Conservation (phyloP, 2,329 filamentous ascomycete genomes). For the Fusarium xyrophilum region DNA sequence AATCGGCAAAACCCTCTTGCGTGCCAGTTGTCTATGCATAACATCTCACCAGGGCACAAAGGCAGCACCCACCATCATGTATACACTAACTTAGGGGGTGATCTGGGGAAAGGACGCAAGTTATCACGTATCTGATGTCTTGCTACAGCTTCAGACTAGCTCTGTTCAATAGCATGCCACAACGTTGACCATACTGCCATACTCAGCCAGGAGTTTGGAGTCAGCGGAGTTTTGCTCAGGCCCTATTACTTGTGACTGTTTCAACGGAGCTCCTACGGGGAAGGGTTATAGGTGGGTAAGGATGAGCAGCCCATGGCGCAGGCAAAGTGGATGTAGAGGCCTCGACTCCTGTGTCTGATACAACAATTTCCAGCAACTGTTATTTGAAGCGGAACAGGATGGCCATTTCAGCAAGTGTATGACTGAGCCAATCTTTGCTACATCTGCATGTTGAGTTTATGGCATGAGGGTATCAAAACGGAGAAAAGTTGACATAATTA, state of each 20-base stretch:
- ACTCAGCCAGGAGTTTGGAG: background rate
- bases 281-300: background rate
- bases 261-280: background rate
- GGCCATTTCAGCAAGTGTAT: background rate
- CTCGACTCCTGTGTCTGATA: background rate
- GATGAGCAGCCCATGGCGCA: background rate
- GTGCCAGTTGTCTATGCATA: background rate
- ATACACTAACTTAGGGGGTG: background rate
- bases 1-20: background rate
- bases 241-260: background rate
- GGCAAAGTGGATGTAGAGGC: background rate
- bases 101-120: background rate
- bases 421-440: background rate
- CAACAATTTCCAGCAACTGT: background rate
- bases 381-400: background rate
- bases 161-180: background rate
- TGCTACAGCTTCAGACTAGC: constrained; percentile 1
- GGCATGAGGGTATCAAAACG: background rate
- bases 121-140: background rate
- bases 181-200: background rate
- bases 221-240: background rate
- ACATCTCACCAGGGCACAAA: background rate
- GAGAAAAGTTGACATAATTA: background rate
- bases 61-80: background rate
- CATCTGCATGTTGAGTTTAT: background rate